A percentile compares a stretch with the other conserved stretches of the same genome.
phyloP scores from a whole-genome alignment of 306 rosid genomes.

The Albizia julibrissin region DNA sequence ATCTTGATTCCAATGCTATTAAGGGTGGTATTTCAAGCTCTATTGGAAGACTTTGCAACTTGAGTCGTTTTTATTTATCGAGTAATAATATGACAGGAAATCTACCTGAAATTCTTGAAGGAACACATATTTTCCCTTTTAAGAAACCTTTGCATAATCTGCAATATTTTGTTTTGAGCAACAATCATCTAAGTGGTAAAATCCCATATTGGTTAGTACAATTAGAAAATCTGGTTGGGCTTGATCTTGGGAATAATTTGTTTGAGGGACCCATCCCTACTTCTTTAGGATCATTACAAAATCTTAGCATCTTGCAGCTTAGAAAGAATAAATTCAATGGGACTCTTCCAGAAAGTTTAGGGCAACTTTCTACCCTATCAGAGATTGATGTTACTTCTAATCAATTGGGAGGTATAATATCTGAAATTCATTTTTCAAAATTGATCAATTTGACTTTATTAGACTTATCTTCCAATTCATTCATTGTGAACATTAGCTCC shows the following conservation, averaged over 20 bases:
- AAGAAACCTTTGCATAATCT: not conserved
- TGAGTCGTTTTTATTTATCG: not conserved
- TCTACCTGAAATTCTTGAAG: not conserved
- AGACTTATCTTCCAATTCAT: too few species aligned
- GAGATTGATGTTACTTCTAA: constrained; percentile 43
- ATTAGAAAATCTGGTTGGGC: not conserved
- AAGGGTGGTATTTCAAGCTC: constrained; percentile 47
- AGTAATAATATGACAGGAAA: not conserved
- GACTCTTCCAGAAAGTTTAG: constrained; percentile 47
- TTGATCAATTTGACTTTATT: too few species aligned
- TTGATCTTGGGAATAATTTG: not conserved
- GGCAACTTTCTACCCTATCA: constrained; percentile 42
- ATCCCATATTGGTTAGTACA: not conserved
- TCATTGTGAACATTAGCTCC: too few species aligned
- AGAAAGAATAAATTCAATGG: constrained; percentile 42
- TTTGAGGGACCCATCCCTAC: not conserved
- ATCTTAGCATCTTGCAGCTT: constrained; percentile 21
- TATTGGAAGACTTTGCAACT: constrained; percentile 38
- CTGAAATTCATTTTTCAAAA: constrained; percentile 45
- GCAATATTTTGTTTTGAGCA: not conserved
- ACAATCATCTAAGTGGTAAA: not conserved
- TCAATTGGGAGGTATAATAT: constrained; percentile 41
- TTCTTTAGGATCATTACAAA: not conserved
- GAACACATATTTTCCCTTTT: not conserved
- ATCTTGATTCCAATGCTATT: constrained; percentile 10